Base-by-base conservation (phyloP, 2,329 filamentous ascomycete species). In the Chalaropsis ovoidea region DNA sequence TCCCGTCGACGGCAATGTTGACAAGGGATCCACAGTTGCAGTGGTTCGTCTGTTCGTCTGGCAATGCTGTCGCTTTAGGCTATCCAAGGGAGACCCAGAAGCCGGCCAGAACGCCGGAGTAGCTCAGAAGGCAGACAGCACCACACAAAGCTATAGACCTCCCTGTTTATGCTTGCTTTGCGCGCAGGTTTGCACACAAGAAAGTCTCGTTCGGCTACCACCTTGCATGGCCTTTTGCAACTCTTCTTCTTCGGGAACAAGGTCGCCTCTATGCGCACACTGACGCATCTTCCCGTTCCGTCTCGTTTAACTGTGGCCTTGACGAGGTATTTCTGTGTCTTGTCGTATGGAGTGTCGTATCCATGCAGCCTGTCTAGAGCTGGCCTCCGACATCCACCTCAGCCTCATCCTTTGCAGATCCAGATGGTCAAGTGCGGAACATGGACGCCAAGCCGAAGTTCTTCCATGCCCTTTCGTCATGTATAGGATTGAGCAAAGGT, bases 391-490 rank as follows among this genome's bases (percentile, higher is more conserved):
- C 54, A n/a, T 15, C 54, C 27, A n/a, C 15, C 31, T n/a, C 31
- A 39, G 54, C 54, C 54, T 39, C 31, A 17, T 58, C 31, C 31
- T 39, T 58, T 58, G 54, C 54, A 35, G 54, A 58, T 19, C 54
- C 24, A 4, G 15, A 39, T 58, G 54, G 24, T 39, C 54, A 58
- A 58, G 27, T 58, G 54, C 54, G 54, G 54, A 58, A 58, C 17
- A 24, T 35, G 27, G 54, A 10, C 31, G 27, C 10, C 31, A 11
- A 15, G 15, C n/a, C 24, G 2, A 58, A 31, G 15, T 31, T 35
- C 10, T 58, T 58, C 54, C 54, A 58, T 58, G 54, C 17, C 54
- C 54, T 58, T 58, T 58, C 31, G 54, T 39, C 31, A n/a, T 35
- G 17, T n/a, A 35, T 17, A 35, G 31, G 54, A 58, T 35, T 10